phyloP scores from a whole-genome alignment of 1,139 yeast species.

The Zygosaccharomyces sapae region DNA sequence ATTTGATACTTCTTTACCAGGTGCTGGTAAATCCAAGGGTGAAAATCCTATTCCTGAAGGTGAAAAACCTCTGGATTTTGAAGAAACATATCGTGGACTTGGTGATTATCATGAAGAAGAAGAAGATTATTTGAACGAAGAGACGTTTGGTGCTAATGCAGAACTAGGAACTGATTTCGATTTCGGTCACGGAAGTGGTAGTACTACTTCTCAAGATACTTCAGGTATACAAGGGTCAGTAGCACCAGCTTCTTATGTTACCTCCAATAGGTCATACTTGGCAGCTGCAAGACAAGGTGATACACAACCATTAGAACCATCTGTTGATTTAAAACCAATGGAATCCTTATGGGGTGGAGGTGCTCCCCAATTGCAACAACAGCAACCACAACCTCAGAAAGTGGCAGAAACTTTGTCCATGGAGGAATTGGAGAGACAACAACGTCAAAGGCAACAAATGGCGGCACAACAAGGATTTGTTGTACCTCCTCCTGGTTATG shows the following conservation, averaged over 20 bases:
- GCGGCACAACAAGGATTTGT: conserved; percentile 15
- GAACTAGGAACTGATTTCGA: conserved; percentile 69
- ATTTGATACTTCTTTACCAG: conserved; percentile 27
- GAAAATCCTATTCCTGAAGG: conserved; percentile 12
- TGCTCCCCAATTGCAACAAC: conserved; percentile 19
- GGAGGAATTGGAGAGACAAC: conserved; percentile 36
- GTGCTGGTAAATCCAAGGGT: conserved; percentile 10
- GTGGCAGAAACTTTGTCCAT: conserved; percentile 30
- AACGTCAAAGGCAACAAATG: conserved; percentile 24
- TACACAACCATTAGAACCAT: conserved; percentile 23
- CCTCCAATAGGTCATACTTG: conserved; percentile 51
- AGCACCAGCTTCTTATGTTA: conserved; percentile 16
- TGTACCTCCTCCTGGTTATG: conserved; percentile 18
- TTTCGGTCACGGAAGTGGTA: conserved; percentile 46
- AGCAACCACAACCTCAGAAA: conserved; percentile 18
- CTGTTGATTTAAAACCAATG: conserved; percentile 55
- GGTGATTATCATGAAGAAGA: conserved; percentile 65
- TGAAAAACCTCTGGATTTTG: conserved; percentile 53
- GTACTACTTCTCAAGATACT: conserved; percentile 35
- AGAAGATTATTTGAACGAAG: conserved; percentile 80
- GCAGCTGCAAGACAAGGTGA: conserved; percentile 43
- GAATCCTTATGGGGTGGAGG: conserved; percentile 56
- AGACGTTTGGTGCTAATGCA: conserved; percentile 72
- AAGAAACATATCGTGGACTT: conserved; percentile 78
- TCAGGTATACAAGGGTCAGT: conserved; percentile 31